Evolutionary conservation across 495 filamentous ascomycete genomes (phyloP).

Genomic region (Friedmanniomyces simplex): DNA sequence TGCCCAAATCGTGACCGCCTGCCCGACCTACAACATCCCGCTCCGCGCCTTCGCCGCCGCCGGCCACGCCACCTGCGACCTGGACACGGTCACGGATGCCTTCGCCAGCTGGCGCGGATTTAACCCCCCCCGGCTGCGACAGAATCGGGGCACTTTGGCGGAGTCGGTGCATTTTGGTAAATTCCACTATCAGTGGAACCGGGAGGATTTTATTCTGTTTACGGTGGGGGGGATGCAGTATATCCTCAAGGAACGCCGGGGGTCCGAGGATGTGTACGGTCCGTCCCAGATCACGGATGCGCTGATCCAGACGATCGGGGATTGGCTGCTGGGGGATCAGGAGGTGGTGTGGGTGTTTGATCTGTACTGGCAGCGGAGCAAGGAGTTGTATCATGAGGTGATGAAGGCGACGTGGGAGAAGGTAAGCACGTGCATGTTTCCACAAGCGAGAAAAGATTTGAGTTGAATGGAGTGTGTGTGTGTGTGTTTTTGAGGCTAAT

Average conservation of each 20-base stretch:
- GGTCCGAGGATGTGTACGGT: constrained; percentile 27
- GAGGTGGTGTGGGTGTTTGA: constrained; percentile 35
- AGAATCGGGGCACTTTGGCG: constrained; percentile 25
- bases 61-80: constrained; percentile 34
- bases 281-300: constrained; percentile 29
- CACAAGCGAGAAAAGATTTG: too few relatives aligned
- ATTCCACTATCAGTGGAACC: constrained; percentile 33
- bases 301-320: constrained; percentile 31
- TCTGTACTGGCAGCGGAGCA: constrained; percentile 30
- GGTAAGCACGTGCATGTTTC: neutral
- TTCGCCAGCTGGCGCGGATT: constrained; percentile 32
- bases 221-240: constrained; percentile 30
- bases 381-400: constrained; percentile 33
- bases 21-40: constrained; percentile 24
- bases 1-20: constrained; percentile 27
- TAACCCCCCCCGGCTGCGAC: constrained; percentile 22
- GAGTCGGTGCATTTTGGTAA: constrained; percentile 34
- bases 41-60: constrained; percentile 35
- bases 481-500: too few relatives aligned
- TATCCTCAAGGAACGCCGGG: constrained; percentile 34
- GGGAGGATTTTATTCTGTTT: constrained; percentile 36
- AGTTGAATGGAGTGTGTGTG: too few relatives aligned
- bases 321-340: constrained; percentile 28
- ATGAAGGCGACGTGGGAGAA: constrained; percentile 36
- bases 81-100: constrained; percentile 33